phyloP scores from a whole-genome alignment of 2,329 filamentous ascomycete genomes.

The Juglanconis oblonga region DNA sequence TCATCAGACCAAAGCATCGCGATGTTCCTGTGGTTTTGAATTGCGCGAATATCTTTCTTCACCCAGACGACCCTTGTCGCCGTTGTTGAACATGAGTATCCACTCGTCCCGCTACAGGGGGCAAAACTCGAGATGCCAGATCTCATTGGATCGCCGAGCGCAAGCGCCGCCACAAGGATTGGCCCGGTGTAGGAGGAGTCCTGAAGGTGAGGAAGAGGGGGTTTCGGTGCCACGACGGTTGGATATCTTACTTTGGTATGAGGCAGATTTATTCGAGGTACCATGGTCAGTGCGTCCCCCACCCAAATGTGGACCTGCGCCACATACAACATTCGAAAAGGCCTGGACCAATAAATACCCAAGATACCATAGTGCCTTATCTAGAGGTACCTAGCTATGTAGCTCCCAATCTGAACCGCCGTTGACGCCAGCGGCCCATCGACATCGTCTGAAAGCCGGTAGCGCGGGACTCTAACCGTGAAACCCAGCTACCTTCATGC shows the following conservation, averaged over 20 bases:
- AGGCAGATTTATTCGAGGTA: no score
- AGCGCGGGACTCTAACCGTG: not conserved
- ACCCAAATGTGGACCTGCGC: no score
- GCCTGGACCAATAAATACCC: no score
- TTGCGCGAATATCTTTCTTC: not conserved
- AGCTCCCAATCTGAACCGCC: not conserved
- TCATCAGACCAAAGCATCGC: not conserved
- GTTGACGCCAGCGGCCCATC: not conserved
- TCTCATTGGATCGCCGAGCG: constrained; percentile 14
- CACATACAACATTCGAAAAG: no score
- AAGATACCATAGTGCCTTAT: not conserved
- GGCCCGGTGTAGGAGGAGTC: constrained; percentile 1
- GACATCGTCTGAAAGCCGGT: not conserved
- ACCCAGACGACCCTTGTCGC: not conserved
- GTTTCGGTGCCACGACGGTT: not conserved
- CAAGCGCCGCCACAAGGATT: constrained; percentile 7
- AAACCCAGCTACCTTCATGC: not conserved
- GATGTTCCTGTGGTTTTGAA: not conserved
- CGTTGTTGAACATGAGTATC: not conserved
- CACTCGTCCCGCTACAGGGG: constrained; percentile 9
- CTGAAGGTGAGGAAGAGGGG: not conserved
- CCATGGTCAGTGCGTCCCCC: no score
- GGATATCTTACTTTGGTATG: not conserved
- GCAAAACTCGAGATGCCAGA: not conserved
- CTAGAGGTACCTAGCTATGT: not conserved